phyloP scores from a whole-genome alignment of 352 stramenopile species.

The Globisporangium nunn region DNA sequence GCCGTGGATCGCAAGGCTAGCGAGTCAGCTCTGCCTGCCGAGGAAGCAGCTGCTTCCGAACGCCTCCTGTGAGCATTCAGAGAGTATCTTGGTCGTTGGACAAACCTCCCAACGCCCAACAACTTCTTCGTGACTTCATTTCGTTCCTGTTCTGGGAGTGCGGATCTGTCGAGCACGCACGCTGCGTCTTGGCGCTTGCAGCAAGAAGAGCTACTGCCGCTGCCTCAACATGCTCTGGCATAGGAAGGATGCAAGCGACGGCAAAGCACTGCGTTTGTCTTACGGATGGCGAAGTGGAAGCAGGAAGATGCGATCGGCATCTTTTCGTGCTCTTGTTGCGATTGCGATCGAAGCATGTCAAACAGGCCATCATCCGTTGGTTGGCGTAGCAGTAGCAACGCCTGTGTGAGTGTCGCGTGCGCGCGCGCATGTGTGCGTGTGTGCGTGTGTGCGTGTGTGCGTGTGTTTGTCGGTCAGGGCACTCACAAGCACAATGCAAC shows the following conservation, averaged over 20 bases:
- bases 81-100: background rate
- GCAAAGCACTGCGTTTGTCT: background rate
- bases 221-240: too few species aligned
- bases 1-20: background rate
- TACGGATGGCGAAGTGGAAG: background rate
- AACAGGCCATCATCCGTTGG: too few species aligned
- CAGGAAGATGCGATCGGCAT: background rate
- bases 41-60: background rate
- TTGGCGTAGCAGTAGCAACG: background rate
- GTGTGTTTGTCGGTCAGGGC: too few species aligned
- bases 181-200: too few species aligned
- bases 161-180: too few species aligned
- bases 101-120: background rate
- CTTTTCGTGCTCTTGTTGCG: too few species aligned
- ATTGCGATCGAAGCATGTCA: background rate
- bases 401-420: background rate
- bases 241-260: too few species aligned
- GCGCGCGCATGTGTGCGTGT: too few species aligned
- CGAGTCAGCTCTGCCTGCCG: background rate
- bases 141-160: too few species aligned
- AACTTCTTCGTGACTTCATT: too few species aligned
- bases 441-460: too few species aligned
- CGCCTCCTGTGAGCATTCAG: background rate
- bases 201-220: too few species aligned
- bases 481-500: background rate